These are phyloP conservation scores for baker's yeast (Saccharomyces cerevisiae) DNA, from an alignment of 805 yeast species.

Conservation along the genomic window DNA sequence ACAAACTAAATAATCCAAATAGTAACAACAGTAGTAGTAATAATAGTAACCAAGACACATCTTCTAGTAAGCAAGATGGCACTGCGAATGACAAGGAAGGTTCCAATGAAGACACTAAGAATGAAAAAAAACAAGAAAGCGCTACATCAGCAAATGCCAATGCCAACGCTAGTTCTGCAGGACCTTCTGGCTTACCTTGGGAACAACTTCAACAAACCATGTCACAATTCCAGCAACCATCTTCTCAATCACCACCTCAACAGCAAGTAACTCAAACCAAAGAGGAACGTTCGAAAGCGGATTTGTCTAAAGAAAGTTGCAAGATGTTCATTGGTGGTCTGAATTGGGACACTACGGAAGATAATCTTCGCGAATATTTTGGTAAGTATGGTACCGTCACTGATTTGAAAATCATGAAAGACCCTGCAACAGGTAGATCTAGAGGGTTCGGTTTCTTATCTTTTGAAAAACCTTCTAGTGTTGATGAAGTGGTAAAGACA, in stretches of 20 bases:
- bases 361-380: constrained; percentile 72
- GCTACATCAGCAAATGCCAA: constrained; percentile 1
- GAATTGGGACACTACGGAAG: constrained; percentile 97
- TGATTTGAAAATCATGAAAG: constrained; percentile 91
- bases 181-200: constrained; percentile 21
- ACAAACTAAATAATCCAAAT: constrained; percentile 18
- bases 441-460: constrained; percentile 95
- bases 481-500: constrained; percentile 75
- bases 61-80: constrained; percentile 7
- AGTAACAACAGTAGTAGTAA: constrained; percentile 9
- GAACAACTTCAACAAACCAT: constrained; percentile 29
- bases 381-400: constrained; percentile 80
- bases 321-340: constrained; percentile 95
- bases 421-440: constrained; percentile 74
- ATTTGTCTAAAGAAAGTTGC: constrained; percentile 64
- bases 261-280: constrained; percentile 3
- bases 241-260: constrained; percentile 8
- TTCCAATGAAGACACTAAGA: constrained; percentile 2
- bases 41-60: constrained; percentile 5
- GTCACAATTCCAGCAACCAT: constrained; percentile 28
- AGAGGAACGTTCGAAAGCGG: constrained; percentile 35
- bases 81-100: constrained; percentile 9
- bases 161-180: constrained; percentile 6
- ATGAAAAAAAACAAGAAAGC: constrained; percentile 1
- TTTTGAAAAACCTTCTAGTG: constrained; percentile 70